Percentiles rank a stretch among this genome's conserved stretches.
Conservation (phyloP, 164 flowering plant species). For the Cinnamomum chago region DNA sequence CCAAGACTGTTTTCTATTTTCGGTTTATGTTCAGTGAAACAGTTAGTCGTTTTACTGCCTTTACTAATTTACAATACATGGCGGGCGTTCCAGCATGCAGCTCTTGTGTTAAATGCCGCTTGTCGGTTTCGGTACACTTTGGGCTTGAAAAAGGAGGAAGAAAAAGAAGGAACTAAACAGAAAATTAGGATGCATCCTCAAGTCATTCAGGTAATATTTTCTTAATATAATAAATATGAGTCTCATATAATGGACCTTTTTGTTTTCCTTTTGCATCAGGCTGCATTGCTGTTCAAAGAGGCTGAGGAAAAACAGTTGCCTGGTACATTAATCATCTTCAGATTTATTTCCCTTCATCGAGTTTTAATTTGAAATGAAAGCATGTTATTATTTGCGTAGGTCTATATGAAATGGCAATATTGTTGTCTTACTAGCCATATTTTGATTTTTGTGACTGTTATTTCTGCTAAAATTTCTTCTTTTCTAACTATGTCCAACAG, state of each 20-base stretch:
- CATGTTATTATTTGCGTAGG: neutral
- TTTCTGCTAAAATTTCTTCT: neutral
- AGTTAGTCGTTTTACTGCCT: no score
- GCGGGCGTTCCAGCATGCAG: no score
- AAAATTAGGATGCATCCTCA: conserved; percentile 89
- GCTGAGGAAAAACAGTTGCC: conserved; percentile 30
- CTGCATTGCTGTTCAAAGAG: conserved; percentile 74
- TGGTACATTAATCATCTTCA: neutral
- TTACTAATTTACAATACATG: no score
- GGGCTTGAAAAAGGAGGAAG: conserved; percentile 18
- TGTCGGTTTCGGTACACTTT: no score
- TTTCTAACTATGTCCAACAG: neutral
- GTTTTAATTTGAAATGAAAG: neutral
- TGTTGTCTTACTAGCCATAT: neutral
- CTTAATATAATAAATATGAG: neutral
- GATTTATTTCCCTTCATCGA: neutral
- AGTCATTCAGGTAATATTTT: conserved; percentile 63
- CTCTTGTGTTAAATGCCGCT: no score
- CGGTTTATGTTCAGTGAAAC: no score
- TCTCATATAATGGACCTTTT: neutral
- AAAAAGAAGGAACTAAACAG: conserved; percentile 48
- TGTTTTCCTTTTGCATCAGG: conserved; percentile 37
- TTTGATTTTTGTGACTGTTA: neutral
- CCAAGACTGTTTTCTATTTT: no score
- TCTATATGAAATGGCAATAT: neutral